phyloP scores from a whole-genome alignment of 2,329 filamentous ascomycete genomes.

The Chrysoporthe deuterocubensis region DNA sequence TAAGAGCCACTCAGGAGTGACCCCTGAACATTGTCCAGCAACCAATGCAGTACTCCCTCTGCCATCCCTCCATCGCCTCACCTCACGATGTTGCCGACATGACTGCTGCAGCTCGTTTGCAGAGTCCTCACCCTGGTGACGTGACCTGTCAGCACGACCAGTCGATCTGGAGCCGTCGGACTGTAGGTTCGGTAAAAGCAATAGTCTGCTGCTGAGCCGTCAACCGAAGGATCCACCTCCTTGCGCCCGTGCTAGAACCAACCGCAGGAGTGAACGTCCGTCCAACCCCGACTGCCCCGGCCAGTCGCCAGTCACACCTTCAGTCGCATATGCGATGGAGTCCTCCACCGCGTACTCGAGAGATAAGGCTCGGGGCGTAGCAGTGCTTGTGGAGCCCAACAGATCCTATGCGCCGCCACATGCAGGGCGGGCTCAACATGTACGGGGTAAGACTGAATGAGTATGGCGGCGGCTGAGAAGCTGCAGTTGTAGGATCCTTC shows the following conservation, averaged over 20 bases:
- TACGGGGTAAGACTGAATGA: neutral
- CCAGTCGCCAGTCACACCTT: neutral
- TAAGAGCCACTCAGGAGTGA: neutral
- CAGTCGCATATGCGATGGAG: neutral
- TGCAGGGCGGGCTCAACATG: neutral
- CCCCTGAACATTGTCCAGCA: neutral
- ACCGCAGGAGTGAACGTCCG: neutral
- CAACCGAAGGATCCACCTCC: neutral
- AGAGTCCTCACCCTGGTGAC: neutral
- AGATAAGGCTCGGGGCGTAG: neutral
- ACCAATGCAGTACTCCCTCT: neutral
- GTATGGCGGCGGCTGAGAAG: neutral
- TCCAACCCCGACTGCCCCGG: neutral
- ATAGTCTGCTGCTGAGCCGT: neutral
- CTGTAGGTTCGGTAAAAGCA: neutral
- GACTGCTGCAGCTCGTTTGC: neutral
- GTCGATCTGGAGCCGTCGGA: neutral
- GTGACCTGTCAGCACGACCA: neutral
- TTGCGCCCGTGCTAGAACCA: neutral
- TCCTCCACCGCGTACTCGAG: neutral
- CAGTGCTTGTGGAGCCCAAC: neutral
- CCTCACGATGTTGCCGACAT: neutral
- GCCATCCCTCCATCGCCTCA: neutral
- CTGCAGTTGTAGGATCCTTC: slow-evolving; percentile 5
- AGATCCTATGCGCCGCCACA: neutral